Base-by-base conservation (phyloP, 78 protist genomes). In the Chrysochromulina parva region DNA sequence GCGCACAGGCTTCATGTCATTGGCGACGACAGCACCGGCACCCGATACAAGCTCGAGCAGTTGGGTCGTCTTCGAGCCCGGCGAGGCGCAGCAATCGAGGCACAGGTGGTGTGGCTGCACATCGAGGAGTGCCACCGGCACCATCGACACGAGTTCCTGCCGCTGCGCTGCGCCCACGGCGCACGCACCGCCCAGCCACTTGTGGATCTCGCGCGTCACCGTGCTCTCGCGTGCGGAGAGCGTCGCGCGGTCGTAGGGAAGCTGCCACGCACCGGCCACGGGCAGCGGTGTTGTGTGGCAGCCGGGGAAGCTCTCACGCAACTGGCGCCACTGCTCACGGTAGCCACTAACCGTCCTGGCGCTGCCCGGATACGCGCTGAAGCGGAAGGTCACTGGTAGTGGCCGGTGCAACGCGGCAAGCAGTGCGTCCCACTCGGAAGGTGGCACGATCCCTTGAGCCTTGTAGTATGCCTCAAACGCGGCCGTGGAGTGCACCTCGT, bases 11-110 rank as follows among this genome's bases (percentile, higher is more conserved):
- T 7, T 1, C 28, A 19, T 28, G 59, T 90, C 92, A 48, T 90
- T 90, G n/a, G 92, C 92, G 26, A 90, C 74, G 69, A 90, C 88
- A 1, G 3, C 6, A 48, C 91, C 90, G 16, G 20, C 14, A 16
- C 26, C 4, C 62, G 62, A 55, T 13, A 88, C 22, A 14, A 14
- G 19, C 10, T 86, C 92, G 60, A 90, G 28, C 22, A 90, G 55
- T 50, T 90, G 92, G 24, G 11, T 5, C 54, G 92, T 90, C 59
- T 90, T 90, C 47, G 84, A 59, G 59, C 92, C 92, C 24, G 92
- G 92, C 55, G 92, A 57, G 50, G 92, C 88, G 90, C 92, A 90
- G 24, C 86, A 2, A 53, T 90, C 92, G 38, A 90, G 90, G 47
- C 88, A 90, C 22, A 14, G 16, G 54, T 88, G 88, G 38, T 88